Percentiles rank a stretch among this genome's conserved stretches.
These are phyloP conservation scores for Volvox reticuliferus DNA, from an alignment of 139 green algal genomes.

Conservation along the genomic window DNA sequence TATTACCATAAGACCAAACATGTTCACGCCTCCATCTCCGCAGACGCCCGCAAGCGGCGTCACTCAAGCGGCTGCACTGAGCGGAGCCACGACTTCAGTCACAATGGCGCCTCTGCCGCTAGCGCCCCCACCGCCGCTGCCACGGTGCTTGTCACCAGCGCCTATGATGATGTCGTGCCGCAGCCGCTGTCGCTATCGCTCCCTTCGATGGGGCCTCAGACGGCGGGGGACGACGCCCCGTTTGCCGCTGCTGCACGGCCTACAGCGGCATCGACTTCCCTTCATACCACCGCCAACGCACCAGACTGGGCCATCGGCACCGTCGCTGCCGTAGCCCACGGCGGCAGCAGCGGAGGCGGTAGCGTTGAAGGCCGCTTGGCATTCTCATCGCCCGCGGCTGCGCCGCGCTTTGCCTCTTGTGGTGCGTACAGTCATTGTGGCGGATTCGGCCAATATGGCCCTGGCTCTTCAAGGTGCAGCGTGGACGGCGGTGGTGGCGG, in stretches of 20 bases:
- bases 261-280: not conserved
- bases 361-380: not conserved
- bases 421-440: too few relatives aligned
- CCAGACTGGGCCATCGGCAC: not conserved
- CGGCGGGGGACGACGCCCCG: not conserved
- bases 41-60: conserved; percentile 6
- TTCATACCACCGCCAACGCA: not conserved
- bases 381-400: too few relatives aligned
- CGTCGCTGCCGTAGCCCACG: not conserved
- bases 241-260: not conserved
- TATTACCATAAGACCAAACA: conserved; percentile 56
- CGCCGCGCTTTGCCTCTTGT: too few relatives aligned
- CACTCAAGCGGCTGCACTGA: not conserved
- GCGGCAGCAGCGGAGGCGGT: not conserved
- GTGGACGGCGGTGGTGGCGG: not conserved
- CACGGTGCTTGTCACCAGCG: not conserved
- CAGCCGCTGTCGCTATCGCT: not conserved
- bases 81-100: not conserved
- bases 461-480: not conserved
- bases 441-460: not conserved
- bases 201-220: not conserved
- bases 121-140: not conserved
- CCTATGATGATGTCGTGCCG: not conserved
- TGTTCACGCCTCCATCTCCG: conserved; percentile 18
- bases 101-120: not conserved